These are phyloP conservation scores for Globisporangium barbulae DNA, from an alignment of 352 stramenopile genomes.

Conservation along the genomic window DNA sequence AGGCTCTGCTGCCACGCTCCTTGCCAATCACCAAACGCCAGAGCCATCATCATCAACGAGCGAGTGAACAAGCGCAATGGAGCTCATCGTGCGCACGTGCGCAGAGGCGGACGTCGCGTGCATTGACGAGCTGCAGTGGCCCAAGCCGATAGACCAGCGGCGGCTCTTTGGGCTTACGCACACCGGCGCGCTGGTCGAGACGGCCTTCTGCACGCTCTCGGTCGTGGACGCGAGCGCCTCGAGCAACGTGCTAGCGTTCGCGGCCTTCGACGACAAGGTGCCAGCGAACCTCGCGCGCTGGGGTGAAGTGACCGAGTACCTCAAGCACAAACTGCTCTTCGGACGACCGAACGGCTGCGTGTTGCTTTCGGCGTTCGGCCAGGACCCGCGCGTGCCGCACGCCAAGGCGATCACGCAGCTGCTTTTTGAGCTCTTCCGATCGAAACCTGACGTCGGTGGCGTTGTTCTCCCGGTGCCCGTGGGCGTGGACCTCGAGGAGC, in stretches of 20 bases:
- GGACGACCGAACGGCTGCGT: slow-evolving; percentile 46
- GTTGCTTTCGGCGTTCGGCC: slow-evolving; percentile 48
- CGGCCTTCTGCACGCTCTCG: slow-evolving; percentile 47
- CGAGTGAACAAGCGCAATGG: slow-evolving; percentile 18
- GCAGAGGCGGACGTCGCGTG: slow-evolving; percentile 35
- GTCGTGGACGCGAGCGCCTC: slow-evolving; percentile 20
- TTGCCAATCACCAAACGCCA: not conserved
- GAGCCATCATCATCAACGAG: not conserved
- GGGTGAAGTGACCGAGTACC: slow-evolving; percentile 62
- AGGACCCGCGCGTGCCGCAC: slow-evolving; percentile 26
- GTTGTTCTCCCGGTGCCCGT: slow-evolving; percentile 50
- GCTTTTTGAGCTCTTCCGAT: slow-evolving; percentile 39
- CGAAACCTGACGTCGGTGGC: slow-evolving; percentile 35
- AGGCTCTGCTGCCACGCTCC: no score
- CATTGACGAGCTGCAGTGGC: slow-evolving; percentile 42
- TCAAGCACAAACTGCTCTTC: slow-evolving; percentile 56
- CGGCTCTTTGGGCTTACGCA: slow-evolving; percentile 63
- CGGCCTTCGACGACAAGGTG: slow-evolving; percentile 60
- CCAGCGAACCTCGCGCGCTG: slow-evolving; percentile 38
- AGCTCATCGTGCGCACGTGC: slow-evolving; percentile 37
- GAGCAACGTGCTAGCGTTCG: slow-evolving; percentile 38
- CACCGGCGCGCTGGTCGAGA: slow-evolving; percentile 58
- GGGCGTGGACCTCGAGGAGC: slow-evolving; percentile 47
- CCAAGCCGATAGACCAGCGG: slow-evolving; percentile 36
- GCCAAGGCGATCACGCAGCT: slow-evolving; percentile 28